phyloP scores from a whole-genome alignment of 1,284 basidiomycete genomes.

The Meripilus lineatus region DNA sequence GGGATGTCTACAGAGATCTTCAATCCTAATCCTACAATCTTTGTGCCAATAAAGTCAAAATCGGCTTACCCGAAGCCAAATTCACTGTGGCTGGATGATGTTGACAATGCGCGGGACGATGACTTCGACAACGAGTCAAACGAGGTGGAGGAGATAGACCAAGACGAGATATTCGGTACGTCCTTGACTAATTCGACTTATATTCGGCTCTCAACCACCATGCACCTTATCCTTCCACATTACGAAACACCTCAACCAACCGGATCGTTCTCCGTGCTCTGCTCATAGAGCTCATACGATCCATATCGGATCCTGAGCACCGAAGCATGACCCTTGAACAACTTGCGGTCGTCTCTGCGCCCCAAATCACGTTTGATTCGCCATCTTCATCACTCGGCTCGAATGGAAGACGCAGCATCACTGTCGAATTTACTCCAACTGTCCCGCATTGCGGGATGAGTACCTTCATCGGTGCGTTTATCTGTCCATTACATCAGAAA shows the following conservation, averaged over 20 bases:
- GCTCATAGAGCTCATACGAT: constrained; percentile 78
- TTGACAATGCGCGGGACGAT: constrained; percentile 19
- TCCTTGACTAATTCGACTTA: no score
- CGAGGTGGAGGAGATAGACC: constrained; percentile 42
- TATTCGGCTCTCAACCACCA: background rate
- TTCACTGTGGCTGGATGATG: constrained; percentile 32
- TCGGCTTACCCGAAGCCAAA: constrained; percentile 20
- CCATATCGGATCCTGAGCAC: constrained; percentile 96
- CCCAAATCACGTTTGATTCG: constrained; percentile 73
- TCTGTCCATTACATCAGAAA: background rate
- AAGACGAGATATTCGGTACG: constrained; percentile 50
- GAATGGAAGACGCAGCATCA: constrained; percentile 33
- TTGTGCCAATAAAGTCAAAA: constrained; percentile 24
- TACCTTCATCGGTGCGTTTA: constrained; percentile 83
- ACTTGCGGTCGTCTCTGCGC: constrained; percentile 89
- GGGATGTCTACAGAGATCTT: constrained; percentile 30
- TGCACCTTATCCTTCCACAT: background rate
- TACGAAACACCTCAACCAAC: no score
- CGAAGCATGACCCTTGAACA: constrained; percentile 94
- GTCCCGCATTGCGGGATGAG: constrained; percentile 99
- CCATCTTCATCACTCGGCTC: background rate
- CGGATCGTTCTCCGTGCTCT: background rate
- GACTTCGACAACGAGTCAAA: constrained; percentile 23
- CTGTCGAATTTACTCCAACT: constrained; percentile 93
- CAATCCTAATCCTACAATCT: constrained; percentile 35